phyloP scores from a whole-genome alignment of 148 eudicot genomes.

The Fallopia convolvulus region DNA sequence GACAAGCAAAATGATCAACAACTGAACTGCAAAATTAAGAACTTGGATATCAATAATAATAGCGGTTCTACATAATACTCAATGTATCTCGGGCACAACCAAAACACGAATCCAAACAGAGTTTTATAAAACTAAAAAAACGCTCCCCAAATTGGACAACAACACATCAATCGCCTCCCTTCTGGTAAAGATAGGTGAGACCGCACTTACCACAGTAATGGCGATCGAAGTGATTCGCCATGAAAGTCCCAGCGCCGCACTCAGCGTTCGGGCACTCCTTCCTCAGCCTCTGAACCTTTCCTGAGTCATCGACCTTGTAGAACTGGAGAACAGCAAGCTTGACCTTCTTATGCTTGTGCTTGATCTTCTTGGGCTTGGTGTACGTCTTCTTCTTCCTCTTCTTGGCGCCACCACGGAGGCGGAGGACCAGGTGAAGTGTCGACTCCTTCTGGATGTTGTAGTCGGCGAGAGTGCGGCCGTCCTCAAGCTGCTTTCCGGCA shows the following conservation, averaged over 20 bases:
- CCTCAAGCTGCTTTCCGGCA: conserved; percentile 14
- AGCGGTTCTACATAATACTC: neutral
- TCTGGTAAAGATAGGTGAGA: conserved; percentile 13
- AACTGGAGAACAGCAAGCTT: conserved; percentile 12
- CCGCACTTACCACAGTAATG: conserved; percentile 16
- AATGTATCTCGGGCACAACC: neutral
- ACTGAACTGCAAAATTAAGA: neutral
- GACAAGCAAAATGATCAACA: neutral
- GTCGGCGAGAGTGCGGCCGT: conserved; percentile 15
- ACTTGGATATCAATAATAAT: neutral
- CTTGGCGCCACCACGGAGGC: conserved; percentile 14
- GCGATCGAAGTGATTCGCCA: conserved; percentile 13
- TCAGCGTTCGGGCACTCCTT: conserved; percentile 12
- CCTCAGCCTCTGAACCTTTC: conserved; percentile 12
- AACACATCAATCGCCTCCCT: conserved; percentile 4
- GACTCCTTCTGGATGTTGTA: conserved; percentile 16
- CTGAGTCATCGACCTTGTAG: conserved; percentile 11
- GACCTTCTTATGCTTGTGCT: conserved; percentile 14
- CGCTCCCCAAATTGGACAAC: neutral
- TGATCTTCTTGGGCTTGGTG: conserved; percentile 16
- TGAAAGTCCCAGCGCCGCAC: conserved; percentile 14
- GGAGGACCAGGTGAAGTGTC: conserved; percentile 9
- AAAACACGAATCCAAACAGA: neutral
- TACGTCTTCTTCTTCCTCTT: conserved; percentile 17
- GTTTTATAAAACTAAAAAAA: neutral